Conservation (phyloP, 208 protist species). For the Balamuthia mandrillaris region DNA sequence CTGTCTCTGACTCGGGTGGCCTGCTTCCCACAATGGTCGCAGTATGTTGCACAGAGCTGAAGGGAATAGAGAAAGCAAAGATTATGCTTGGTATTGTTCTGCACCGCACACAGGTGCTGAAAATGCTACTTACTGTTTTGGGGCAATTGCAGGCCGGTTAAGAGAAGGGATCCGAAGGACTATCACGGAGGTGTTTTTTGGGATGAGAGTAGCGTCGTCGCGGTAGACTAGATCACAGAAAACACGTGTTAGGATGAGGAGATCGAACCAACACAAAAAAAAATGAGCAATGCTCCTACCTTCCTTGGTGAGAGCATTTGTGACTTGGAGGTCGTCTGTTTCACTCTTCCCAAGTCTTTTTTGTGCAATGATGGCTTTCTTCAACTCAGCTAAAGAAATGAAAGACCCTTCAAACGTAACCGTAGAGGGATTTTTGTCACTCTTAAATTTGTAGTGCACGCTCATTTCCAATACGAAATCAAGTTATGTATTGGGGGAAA, state of each 20-base stretch:
- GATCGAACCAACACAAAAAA: neutral
- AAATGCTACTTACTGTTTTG: neutral
- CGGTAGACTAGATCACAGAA: constrained; percentile 49
- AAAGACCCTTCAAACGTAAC: constrained; percentile 56
- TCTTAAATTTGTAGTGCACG: constrained; percentile 54
- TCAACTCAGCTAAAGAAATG: constrained; percentile 61
- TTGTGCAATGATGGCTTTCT: constrained; percentile 53
- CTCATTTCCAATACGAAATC: no score
- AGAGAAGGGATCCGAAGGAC: constrained; percentile 51
- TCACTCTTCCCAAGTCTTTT: constrained; percentile 56
- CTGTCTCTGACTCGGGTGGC: neutral
- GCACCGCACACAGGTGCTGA: neutral
- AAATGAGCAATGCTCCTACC: constrained; percentile 30
- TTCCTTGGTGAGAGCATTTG: constrained; percentile 64
- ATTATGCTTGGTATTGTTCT: no score
- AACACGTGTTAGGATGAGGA: neutral
- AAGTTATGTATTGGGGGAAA: no score
- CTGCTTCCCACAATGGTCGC: neutral
- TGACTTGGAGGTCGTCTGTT: constrained; percentile 62
- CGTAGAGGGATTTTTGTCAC: constrained; percentile 56
- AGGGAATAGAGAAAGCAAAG: no score
- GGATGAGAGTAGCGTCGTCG: constrained; percentile 55
- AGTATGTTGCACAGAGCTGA: no score
- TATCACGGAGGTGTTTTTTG: constrained; percentile 67
- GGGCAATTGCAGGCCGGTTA: neutral